Evolutionary conservation across 805 yeast genomes (phyloP), one percentile per base, ranked within the genome.

Genomic region (Isabelozyma rhagii): DNA sequence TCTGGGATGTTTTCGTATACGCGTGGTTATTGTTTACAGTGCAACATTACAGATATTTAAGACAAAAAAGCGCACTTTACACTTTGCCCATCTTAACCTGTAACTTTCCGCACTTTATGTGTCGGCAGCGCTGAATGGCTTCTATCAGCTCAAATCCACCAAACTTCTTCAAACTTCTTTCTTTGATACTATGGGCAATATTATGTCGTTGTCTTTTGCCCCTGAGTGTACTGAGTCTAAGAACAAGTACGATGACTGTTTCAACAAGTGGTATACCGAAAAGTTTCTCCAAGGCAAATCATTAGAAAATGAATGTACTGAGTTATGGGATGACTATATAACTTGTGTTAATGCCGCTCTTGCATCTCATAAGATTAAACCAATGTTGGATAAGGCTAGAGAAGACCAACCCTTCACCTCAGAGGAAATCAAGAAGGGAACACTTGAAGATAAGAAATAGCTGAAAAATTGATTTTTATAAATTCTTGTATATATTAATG

Each of bases 221-320:
- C 97, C 97, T 25, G 98, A 94, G 71, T 94, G 99, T 69, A 89
- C 96, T 18, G 87, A 83, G 36, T 80, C 86, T 50, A 94, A 94
- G 69, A 82, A 83, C 58, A 81, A 83, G 60, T 94, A 94, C 63
- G 98, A 94, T 64, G 87, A 84, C 61, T 94, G 99, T 67, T 94
- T 94, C 73, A 92, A 91, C 69, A 80, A 80, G 56, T 92, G 99
- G 99, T 94, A 94, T 66, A 84, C 94, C 5, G 97, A 94, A 58
- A 87, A 87, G 67, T 87, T 87, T 56, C 70, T 87, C 49, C 67
- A 74, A 54, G 78, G 78, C 2, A 66, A 71, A 57, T 67, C 81
- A 57, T 69, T 82, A 49, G 79, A 86, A 58, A 93, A 93, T 64
- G 97, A 93, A 68, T 94, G 99, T 69, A 86, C 89, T 47, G 93